Evolutionary conservation across 2,329 filamentous ascomycete genomes (phyloP), one percentile per base, ranked within the genome.

Genomic region (Epichloe bromicola): DNA sequence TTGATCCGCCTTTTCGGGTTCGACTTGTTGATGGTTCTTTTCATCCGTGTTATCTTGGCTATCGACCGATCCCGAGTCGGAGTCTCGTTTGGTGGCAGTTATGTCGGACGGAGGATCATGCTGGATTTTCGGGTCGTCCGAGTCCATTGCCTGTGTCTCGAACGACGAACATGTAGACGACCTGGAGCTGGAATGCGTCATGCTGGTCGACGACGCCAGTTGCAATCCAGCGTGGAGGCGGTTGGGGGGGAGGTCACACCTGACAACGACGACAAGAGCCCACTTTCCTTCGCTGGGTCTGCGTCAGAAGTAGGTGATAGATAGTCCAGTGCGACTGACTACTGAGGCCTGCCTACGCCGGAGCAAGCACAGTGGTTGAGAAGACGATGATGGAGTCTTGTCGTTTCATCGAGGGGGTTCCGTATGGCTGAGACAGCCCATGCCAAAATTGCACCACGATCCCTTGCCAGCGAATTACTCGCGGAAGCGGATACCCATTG

Each of bases 121-220:
- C 53, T 58, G 54, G 53, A 50, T 56, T 41, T 53, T 58, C 49
- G 52, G 56, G 40, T 58, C 57, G 54, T 58, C 57, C 50, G 56
- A 56, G 51, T 62, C 59, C 64, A 65, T 65, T 55, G 57, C 60
- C 57, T 52, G 58, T 49, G 55, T 55, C 53, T 47, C 42, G 42
- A 44, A 40, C 26, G 50, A 56, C 52, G 54, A 57, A 54, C 51
- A 53, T 53, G 41, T 52, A 52, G 53, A 49, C 52, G 50, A 54
- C 50, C 57, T 53, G 56, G 53, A 55, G 57, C 57, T 58, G 60
- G 63, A 63, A 65, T 58, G 59, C 39, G 56, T 48, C 54, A 54
- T 59, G 55, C 58, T 56, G 59, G 57, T 59, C 50, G 36, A 48
- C 44, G 26, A 36, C 34, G 48, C 39, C 38, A 49, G 37, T 23